phyloP scores from a whole-genome alignment of 495 filamentous ascomycete genomes.

The Xylaria curta region DNA sequence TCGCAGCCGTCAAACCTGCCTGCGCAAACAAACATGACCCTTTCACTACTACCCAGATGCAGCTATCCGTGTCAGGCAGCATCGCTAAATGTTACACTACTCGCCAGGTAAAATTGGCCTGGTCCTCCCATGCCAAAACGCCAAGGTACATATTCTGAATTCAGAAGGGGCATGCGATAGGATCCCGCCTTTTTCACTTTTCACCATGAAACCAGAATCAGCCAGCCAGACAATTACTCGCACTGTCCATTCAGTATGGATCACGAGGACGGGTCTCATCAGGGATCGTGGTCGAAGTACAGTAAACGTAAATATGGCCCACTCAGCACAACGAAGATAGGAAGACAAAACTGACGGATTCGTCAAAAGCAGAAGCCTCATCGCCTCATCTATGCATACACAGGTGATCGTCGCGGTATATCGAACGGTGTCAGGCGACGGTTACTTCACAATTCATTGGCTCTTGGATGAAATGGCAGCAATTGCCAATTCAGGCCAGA shows the following conservation, averaged over 20 bases:
- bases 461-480: background rate
- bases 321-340: background rate
- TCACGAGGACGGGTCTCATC: background rate
- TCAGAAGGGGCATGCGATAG: constrained; percentile 17
- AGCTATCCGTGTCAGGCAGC: background rate
- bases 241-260: constrained; percentile 12
- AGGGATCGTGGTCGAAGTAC: background rate
- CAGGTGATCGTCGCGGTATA: background rate
- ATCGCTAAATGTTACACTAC: background rate
- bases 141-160: constrained; percentile 1
- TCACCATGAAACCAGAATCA: background rate
- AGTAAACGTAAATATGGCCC: constrained; percentile 8
- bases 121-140: background rate
- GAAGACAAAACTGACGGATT: background rate
- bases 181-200: background rate
- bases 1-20: background rate
- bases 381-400: constrained; percentile 2
- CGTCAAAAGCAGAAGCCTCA: background rate
- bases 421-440: background rate
- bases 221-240: constrained; percentile 1
- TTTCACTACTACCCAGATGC: background rate
- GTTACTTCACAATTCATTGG: constrained; percentile 11
- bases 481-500: constrained; percentile 39
- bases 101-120: constrained; percentile 5
- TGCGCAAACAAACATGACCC: background rate